Base-by-base conservation (phyloP, 2,329 filamentous ascomycete genomes). In the Piedraia hortae region DNA sequence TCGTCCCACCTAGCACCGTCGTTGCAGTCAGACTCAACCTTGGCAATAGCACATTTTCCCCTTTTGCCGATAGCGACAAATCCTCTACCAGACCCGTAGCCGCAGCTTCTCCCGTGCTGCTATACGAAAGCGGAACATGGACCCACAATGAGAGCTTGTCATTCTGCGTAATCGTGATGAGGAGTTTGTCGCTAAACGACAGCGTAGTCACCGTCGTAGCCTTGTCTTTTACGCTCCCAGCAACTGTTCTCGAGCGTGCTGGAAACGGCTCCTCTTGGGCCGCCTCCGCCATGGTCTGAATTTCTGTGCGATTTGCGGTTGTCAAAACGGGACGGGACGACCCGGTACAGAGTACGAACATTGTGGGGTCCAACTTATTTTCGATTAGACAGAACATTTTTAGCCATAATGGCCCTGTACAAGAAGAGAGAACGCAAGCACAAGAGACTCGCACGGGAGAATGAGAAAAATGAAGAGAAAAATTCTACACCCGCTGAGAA, bases 61-160 rank as follows among this genome's bases (percentile, higher is more conserved):
- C 47, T 12, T 41, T 43, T 25, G 42, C 42, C 47, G 48, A 63
- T 60, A 39, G 73, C 63, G 19, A 68, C 1, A 35, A 57, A 11
- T 62, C 57, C 10, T 17, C 7, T n/a, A n/a, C n/a, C n/a, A n/a
- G n/a, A n/a, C n/a, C n/a, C n/a, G n/a, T n/a, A 61, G 56, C n/a
- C 7, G 16, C 7, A 17, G 16, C 16, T 7, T 17, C 7, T 17
- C 10, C 16, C 7, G 64, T 53, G 3, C 68, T 63, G 0, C 67
- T 58, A 13, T 61, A 56, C n/a, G 62, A 59, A 11, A 88, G 57
- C 0, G 74, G 71, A 1, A 88, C 72, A 50, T 85, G 72, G 10
- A 91, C 78, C 85, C 85, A 97, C 55, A 93, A 85, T 20, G 93
- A 50, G 14, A 16, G 12, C 27, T 69, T 62, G 4, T 80, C 82